Conservation (phyloP, 306 rosid species). For the Trifolium pratense region DNA sequence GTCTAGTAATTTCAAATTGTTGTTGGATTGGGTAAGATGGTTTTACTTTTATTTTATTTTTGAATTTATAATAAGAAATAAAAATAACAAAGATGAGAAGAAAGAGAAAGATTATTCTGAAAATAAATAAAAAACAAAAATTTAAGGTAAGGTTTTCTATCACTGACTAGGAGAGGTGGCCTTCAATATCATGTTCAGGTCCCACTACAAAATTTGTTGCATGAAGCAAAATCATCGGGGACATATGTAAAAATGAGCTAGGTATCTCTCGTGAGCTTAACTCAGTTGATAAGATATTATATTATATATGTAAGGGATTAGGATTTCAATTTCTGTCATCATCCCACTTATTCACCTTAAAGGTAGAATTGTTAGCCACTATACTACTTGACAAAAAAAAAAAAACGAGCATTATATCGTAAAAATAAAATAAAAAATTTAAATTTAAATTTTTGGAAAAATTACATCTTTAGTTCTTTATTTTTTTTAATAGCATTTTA, state of each 20-base stretch:
- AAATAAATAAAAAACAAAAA: background rate
- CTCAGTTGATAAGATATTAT: no score
- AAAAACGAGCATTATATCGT: no score
- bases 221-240: constrained; percentile 3
- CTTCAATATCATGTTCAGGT: constrained; percentile 25
- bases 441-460: no score
- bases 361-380: no score
- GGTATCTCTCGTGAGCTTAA: no score
- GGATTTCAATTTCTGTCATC: no score
- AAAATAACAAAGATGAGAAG: background rate
- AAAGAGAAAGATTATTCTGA: background rate
- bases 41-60: background rate
- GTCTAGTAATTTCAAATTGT: constrained; percentile 6
- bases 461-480: no score
- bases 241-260: background rate
- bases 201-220: constrained; percentile 40
- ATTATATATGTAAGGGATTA: no score
- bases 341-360: no score
- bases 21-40: background rate
- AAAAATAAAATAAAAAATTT: no score
- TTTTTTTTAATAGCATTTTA: no score
- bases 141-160: constrained; percentile 27
- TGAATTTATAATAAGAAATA: background rate
- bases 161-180: constrained; percentile 25
- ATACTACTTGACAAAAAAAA: no score